Evolutionary conservation across 2,329 filamentous ascomycete species (phyloP).

Genomic region (Phialophora tarda): DNA sequence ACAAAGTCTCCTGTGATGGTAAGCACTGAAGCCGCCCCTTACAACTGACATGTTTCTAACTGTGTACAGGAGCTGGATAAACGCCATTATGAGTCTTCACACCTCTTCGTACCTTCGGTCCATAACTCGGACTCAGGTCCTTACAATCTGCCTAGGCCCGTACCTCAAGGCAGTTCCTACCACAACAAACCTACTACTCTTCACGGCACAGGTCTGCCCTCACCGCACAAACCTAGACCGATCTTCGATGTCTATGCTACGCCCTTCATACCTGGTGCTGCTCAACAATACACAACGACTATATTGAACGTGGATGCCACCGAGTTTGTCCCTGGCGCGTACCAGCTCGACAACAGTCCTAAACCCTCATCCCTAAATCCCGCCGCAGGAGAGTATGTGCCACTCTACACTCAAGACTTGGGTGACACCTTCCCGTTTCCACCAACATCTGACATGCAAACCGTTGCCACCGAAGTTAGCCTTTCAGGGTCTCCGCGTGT

Average conservation of each 20-base stretch:
- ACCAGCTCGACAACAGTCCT: not conserved
- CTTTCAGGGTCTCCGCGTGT: not conserved
- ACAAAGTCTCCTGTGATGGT: conserved; percentile 9
- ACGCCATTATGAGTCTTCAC: not conserved
- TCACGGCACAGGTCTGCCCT: not conserved
- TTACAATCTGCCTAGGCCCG: not conserved
- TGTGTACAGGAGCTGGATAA: conserved; percentile 1
- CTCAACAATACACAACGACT: not conserved
- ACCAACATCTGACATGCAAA: not conserved
- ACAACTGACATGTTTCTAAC: conserved; percentile 7
- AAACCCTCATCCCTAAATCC: not conserved
- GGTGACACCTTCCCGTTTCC: not conserved
- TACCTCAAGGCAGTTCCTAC: not conserved
- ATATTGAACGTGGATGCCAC: not conserved
- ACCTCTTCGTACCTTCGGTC: not conserved
- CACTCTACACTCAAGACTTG: not conserved
- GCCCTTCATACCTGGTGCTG: conserved; percentile 1
- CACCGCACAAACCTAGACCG: not conserved
- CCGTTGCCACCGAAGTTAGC: not conserved
- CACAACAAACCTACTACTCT: not conserved
- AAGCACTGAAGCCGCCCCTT: conserved; percentile 9
- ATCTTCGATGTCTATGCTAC: conserved; percentile 1
- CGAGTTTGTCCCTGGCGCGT: not conserved
- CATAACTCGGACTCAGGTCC: not conserved
- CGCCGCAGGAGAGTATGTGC: not conserved